These are phyloP conservation scores for Starmerella vitae DNA, from an alignment of 805 yeast genomes.

Conservation along the genomic window DNA sequence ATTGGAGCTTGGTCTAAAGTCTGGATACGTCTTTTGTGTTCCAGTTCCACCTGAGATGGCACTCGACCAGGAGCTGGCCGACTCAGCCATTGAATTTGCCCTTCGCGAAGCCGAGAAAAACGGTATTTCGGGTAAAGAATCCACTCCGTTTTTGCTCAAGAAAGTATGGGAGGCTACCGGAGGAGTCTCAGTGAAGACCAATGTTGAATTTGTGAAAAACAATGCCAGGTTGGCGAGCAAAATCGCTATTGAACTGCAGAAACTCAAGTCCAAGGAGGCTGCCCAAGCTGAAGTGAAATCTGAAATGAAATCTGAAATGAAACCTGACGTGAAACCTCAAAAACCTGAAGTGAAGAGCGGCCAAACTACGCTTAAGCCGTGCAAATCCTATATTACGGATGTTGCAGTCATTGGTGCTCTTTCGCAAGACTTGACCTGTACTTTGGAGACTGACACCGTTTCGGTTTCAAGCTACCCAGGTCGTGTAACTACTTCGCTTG, in stretches of 20 bases:
- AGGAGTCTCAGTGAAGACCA: slow-evolving; percentile 58
- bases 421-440: slow-evolving; percentile 59
- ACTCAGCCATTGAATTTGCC: slow-evolving; percentile 45
- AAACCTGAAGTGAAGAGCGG: slow-evolving; percentile 1
- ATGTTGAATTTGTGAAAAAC: slow-evolving; percentile 61
- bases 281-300: neutral
- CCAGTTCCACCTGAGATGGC: slow-evolving; percentile 66
- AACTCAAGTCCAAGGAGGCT: neutral
- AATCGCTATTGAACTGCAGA: slow-evolving; percentile 37
- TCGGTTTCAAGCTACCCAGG: slow-evolving; percentile 62
- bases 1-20: slow-evolving; percentile 36
- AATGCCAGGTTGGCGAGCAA: slow-evolving; percentile 57
- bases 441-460: slow-evolving; percentile 27
- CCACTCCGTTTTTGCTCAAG: slow-evolving; percentile 64
- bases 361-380: slow-evolving; percentile 5
- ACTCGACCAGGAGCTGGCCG: slow-evolving; percentile 40
- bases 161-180: slow-evolving; percentile 53
- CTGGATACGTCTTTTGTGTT: slow-evolving; percentile 68
- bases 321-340: neutral
- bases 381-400: neutral
- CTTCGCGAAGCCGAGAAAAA: slow-evolving; percentile 38
- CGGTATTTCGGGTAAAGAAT: slow-evolving; percentile 54
- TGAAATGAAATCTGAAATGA: neutral
- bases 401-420: slow-evolving; percentile 56
- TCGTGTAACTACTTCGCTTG: slow-evolving; percentile 40